These are phyloP conservation scores for Trichocladium uniseriatum DNA, from an alignment of 495 filamentous ascomycete species.

Conservation along the genomic window DNA sequence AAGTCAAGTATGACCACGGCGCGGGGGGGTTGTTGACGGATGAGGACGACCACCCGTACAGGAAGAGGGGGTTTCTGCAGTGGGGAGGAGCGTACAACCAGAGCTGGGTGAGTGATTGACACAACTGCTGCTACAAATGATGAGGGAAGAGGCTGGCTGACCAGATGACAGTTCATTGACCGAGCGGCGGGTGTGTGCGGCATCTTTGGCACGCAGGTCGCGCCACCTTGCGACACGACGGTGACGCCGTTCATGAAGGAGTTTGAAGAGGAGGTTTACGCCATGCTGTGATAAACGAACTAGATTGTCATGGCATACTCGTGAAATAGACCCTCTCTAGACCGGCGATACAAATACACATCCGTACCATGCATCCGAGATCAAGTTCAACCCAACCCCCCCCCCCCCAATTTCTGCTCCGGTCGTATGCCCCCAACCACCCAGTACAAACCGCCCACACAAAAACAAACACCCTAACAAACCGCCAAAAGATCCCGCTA, in stretches of 20 bases:
- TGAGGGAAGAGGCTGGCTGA: not conserved
- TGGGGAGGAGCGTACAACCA: conserved; percentile 31
- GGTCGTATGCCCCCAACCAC: not conserved
- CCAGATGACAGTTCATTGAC: conserved; percentile 27
- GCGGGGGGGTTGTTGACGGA: conserved; percentile 26
- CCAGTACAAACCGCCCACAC: too few relatives aligned
- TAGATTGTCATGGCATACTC: too few relatives aligned
- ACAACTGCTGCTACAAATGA: not conserved
- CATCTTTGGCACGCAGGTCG: conserved; percentile 26
- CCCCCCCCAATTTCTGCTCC: too few relatives aligned
- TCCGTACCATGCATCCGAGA: too few relatives aligned
- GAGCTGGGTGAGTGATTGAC: conserved; percentile 25
- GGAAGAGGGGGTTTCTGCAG: conserved; percentile 25
- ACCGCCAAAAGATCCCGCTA: too few relatives aligned
- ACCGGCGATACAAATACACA: too few relatives aligned
- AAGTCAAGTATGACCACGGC: conserved; percentile 31
- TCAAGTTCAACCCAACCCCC: too few relatives aligned
- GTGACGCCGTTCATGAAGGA: conserved; percentile 20
- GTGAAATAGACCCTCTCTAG: too few relatives aligned
- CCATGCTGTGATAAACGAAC: conserved; percentile 5
- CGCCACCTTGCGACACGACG: conserved; percentile 18
- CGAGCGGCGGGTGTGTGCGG: conserved; percentile 25
- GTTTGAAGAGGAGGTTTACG: conserved; percentile 27
- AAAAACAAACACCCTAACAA: too few relatives aligned
- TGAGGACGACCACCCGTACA: conserved; percentile 14